phyloP scores from a whole-genome alignment of 1,139 yeast genomes.

The Diutina rugosa region DNA sequence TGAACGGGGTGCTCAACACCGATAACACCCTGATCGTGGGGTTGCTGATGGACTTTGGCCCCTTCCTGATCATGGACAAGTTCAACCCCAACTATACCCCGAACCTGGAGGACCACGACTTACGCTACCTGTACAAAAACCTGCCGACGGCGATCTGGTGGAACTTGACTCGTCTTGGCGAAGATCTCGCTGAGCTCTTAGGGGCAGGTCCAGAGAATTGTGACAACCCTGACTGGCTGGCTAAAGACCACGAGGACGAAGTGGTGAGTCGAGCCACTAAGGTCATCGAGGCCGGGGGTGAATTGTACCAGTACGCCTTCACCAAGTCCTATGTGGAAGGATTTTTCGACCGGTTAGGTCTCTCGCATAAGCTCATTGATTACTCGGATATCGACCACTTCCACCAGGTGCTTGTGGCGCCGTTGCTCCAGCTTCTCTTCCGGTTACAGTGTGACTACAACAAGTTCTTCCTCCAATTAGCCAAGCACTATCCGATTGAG shows the following conservation, averaged over 20 bases:
- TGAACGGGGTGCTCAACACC: constrained; percentile 90
- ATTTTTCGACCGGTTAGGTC: constrained; percentile 62
- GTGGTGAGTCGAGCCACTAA: constrained; percentile 52
- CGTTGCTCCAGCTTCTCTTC: constrained; percentile 50
- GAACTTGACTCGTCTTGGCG: constrained; percentile 81
- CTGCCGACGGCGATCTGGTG: constrained; percentile 89
- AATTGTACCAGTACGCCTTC: constrained; percentile 51
- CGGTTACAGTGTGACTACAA: constrained; percentile 67
- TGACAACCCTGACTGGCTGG: constrained; percentile 9
- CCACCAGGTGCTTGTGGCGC: constrained; percentile 40
- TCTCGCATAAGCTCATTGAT: constrained; percentile 25
- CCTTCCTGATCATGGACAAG: constrained; percentile 79
- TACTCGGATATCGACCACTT: constrained; percentile 20
- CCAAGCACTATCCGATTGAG: background rate
- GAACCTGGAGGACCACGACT: constrained; percentile 70
- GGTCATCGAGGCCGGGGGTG: constrained; percentile 51
- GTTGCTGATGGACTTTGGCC: constrained; percentile 85
- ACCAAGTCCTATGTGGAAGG: constrained; percentile 44
- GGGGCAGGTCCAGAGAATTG: constrained; percentile 51
- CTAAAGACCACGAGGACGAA: constrained; percentile 23
- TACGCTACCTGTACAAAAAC: constrained; percentile 66
- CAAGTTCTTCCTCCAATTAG: constrained; percentile 51
- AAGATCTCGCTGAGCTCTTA: constrained; percentile 66
- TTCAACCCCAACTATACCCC: constrained; percentile 79
- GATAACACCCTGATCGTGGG: constrained; percentile 88